Evolutionary conservation across 306 rosid genomes (phyloP).

Genomic region (Begonia loranthoides): DNA sequence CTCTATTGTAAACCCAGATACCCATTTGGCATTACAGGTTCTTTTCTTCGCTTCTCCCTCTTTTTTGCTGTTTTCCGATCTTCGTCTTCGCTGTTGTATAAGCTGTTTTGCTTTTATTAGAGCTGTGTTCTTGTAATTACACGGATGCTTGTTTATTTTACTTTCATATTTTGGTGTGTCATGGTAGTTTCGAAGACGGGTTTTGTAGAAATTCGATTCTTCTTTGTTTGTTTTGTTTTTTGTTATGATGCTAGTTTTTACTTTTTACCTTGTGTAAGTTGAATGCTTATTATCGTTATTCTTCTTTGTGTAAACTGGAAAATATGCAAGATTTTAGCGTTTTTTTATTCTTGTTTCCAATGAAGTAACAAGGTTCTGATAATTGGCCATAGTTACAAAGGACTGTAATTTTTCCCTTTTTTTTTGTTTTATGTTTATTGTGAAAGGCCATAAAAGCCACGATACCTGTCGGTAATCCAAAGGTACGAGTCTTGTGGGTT

Average conservation of each 20-base stretch:
- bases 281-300: background rate
- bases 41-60: background rate
- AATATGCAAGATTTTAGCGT: background rate
- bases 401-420: no score
- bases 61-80: background rate
- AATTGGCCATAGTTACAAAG: no score
- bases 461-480: no score
- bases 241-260: background rate
- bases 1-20: background rate
- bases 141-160: background rate
- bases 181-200: background rate
- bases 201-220: slow-evolving; percentile 1
- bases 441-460: no score
- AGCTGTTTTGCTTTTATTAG: slow-evolving; percentile 1
- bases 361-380: no score
- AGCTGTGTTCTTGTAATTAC: background rate
- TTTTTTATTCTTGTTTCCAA: background rate
- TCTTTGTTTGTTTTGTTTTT: background rate
- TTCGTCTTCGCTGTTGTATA: background rate
- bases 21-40: background rate
- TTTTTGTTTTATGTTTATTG: no score
- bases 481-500: no score
- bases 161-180: background rate
- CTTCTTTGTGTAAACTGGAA: background rate
- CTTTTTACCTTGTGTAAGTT: background rate